Evolutionary conservation across 1,284 basidiomycete genomes (phyloP).

Genomic region (Trichosporon sp.): DNA sequence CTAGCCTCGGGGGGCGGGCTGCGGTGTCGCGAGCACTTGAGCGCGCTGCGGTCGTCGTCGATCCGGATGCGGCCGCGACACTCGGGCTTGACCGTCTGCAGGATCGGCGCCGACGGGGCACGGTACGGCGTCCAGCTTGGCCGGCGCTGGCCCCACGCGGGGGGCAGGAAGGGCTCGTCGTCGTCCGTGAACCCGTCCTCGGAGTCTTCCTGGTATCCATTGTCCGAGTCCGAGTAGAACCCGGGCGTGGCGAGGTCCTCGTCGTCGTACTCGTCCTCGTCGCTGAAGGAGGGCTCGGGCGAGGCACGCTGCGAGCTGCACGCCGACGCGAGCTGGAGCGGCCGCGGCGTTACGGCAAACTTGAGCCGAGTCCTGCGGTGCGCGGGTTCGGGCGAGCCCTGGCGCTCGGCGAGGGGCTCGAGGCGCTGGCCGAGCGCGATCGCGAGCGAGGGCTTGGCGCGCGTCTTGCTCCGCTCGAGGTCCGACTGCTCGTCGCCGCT

Average conservation of each 20-base stretch:
- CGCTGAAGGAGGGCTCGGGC: slow-evolving; percentile 8
- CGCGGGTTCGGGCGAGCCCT: neutral
- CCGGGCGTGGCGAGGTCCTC: slow-evolving; percentile 25
- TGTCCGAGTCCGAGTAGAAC: slow-evolving; percentile 26
- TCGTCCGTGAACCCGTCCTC: slow-evolving; percentile 36
- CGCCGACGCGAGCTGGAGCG: slow-evolving; percentile 26
- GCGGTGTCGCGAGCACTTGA: slow-evolving; percentile 37
- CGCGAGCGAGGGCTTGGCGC: neutral
- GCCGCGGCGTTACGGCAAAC: slow-evolving; percentile 34
- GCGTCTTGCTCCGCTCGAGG: neutral
- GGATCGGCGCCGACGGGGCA: slow-evolving; percentile 26
- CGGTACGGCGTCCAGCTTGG: slow-evolving; percentile 15
- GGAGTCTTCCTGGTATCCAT: slow-evolving; percentile 34
- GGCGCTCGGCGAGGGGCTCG: slow-evolving; percentile 11
- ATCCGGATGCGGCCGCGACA: slow-evolving; percentile 28
- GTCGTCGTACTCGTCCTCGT: slow-evolving; percentile 25
- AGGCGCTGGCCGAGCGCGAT: slow-evolving; percentile 14
- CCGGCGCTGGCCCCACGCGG: slow-evolving; percentile 16
- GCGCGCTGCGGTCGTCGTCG: slow-evolving; percentile 21
- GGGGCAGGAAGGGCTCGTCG: slow-evolving; percentile 20
- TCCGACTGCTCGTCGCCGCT: slow-evolving; percentile 5
- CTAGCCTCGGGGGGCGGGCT: slow-evolving; percentile 38
- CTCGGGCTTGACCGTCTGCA: slow-evolving; percentile 7
- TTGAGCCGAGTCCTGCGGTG: slow-evolving; percentile 33
- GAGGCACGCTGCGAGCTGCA: slow-evolving; percentile 4